Percentiles rank a stretch among this genome's conserved stretches.
Evolutionary conservation across 73 alveolate genomes (phyloP).

Genomic region (Paramecium sonneborni): DNA sequence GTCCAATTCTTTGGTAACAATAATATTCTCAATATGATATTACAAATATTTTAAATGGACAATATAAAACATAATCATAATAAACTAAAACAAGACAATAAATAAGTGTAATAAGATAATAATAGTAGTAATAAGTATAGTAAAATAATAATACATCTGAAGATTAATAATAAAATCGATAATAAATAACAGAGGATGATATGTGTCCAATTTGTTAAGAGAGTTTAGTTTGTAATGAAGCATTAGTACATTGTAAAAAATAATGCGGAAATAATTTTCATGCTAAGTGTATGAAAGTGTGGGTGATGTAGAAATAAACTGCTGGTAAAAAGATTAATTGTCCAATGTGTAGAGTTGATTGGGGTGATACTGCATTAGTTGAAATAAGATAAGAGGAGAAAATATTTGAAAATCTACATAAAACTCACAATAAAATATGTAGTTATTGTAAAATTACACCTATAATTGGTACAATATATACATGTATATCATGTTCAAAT

Average conservation of each 20-base stretch:
- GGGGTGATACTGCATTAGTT: slow-evolving; percentile 33
- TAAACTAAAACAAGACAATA: neutral
- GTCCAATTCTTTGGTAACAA: slow-evolving; percentile 57
- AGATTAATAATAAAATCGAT: neutral
- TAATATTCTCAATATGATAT: slow-evolving; percentile 34
- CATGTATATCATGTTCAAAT: neutral
- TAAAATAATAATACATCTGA: neutral
- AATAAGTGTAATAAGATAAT: neutral
- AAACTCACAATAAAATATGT: neutral
- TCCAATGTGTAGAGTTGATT: slow-evolving; percentile 65
- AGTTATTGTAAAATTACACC: neutral
- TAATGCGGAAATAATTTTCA: slow-evolving; percentile 67
- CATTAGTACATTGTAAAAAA: slow-evolving; percentile 47
- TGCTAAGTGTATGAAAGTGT: slow-evolving; percentile 66
- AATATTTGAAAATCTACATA: neutral
- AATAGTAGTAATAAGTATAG: neutral
- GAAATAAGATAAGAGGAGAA: neutral
- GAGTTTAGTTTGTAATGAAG: neutral
- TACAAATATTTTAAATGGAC: neutral
- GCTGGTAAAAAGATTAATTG: slow-evolving; percentile 25
- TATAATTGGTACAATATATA: neutral
- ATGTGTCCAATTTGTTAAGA: slow-evolving; percentile 66
- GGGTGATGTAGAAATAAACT: slow-evolving; percentile 65
- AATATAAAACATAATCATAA: neutral
- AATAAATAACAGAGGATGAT: neutral